Evolutionary conservation across 2,329 filamentous ascomycete genomes (phyloP).

Genomic region (Clonostachys solani): DNA sequence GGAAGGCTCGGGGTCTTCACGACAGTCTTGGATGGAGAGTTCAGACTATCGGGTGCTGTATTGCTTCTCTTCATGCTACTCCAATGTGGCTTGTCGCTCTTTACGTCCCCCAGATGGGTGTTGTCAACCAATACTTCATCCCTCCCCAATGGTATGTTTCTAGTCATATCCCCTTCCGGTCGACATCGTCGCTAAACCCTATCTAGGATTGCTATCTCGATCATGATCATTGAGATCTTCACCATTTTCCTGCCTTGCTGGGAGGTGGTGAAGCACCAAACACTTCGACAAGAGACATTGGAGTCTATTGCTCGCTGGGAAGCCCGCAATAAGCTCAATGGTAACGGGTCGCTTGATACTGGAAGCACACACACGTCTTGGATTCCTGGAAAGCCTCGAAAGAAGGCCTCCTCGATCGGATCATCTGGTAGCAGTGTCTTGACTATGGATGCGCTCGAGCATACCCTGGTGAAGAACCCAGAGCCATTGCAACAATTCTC

Average conservation of each 20-base stretch:
- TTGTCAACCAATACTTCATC: constrained; percentile 49
- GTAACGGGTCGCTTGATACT: constrained; percentile 15
- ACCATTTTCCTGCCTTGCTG: constrained; percentile 59
- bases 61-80: constrained; percentile 54
- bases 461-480: constrained; percentile 54
- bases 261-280: constrained; percentile 42
- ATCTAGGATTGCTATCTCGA: constrained; percentile 39
- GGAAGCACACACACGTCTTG: constrained; percentile 19
- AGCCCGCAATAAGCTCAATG: constrained; percentile 20
- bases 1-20: constrained; percentile 54
- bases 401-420: constrained; percentile 22
- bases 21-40: constrained; percentile 62
- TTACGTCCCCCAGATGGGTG: constrained; percentile 43
- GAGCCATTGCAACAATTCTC: constrained; percentile 60
- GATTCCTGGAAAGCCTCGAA: constrained; percentile 20
- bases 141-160: constrained; percentile 56
- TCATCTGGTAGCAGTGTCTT: constrained; percentile 31
- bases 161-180: neutral
- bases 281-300: constrained; percentile 33
- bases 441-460: constrained; percentile 59
- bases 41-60: constrained; percentile 50
- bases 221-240: constrained; percentile 56
- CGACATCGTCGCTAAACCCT: constrained; percentile 1
- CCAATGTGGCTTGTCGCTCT: constrained; percentile 64
- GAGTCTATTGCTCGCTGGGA: constrained; percentile 40